These are phyloP conservation scores for Zea mays DNA, from an alignment of 176 grass and related monocot genomes.

Conservation along the genomic window DNA sequence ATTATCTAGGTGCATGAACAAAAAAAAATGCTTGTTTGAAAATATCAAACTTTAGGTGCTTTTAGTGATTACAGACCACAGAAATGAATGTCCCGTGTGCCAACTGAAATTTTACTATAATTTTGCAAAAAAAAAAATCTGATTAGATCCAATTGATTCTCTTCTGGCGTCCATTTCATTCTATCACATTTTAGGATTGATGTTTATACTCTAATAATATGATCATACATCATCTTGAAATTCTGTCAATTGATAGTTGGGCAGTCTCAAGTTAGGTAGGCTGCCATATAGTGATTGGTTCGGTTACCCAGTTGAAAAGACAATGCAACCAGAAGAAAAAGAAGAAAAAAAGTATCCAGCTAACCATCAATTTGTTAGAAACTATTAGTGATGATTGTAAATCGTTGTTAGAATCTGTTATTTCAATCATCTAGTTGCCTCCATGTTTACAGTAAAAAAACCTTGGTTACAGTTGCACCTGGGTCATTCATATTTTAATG, in stretches of 20 bases:
- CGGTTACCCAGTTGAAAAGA: not conserved
- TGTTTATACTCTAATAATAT: not conserved
- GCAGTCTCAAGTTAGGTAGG: slow-evolving; percentile 6
- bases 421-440: not conserved
- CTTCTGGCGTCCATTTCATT: not conserved
- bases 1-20: not conserved
- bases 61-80: not conserved
- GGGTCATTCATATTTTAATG: not conserved
- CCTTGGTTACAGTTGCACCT: not conserved
- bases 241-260: not conserved
- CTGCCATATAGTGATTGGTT: not conserved
- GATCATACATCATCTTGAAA: slow-evolving; percentile 1
- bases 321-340: slow-evolving; percentile 15
- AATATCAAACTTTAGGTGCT: not conserved
- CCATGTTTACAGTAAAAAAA: too few relatives aligned
- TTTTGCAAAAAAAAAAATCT: not conserved
- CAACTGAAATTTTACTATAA: not conserved
- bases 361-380: not conserved
- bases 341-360: not conserved
- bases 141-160: not conserved
- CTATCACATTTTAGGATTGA: not conserved
- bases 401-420: not conserved
- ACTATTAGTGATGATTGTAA: not conserved
- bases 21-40: not conserved
- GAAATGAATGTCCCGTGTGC: not conserved